Evolutionary conservation across 257 asterid genomes (phyloP).

Genomic region (Cordia subcordata): DNA sequence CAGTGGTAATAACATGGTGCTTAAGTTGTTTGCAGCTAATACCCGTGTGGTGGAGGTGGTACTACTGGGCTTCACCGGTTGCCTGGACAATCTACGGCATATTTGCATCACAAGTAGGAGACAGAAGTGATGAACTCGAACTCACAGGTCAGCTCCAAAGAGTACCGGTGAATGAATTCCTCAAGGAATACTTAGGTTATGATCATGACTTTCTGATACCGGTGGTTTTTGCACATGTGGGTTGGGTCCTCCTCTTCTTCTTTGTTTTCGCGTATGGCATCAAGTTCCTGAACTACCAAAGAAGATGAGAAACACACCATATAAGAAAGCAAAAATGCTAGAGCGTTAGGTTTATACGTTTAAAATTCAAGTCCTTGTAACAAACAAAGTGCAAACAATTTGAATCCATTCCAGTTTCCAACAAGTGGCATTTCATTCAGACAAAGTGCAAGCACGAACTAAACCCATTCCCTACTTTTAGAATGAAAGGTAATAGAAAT

Average conservation of each 20-base stretch:
- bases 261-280: constrained; percentile 59
- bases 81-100: constrained; percentile 27
- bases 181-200: constrained; percentile 43
- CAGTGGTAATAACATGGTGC: too few relatives aligned
- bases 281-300: constrained; percentile 62
- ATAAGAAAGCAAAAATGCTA: too few relatives aligned
- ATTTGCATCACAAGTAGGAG: constrained; percentile 18
- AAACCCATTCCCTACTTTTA: too few relatives aligned
- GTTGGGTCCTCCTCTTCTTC: constrained; percentile 60
- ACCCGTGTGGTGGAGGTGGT: constrained; percentile 86
- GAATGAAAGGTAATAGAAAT: too few relatives aligned
- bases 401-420: too few relatives aligned
- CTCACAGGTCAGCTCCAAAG: not conserved
- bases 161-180: constrained; percentile 42
- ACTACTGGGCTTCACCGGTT: constrained; percentile 65
- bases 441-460: too few relatives aligned
- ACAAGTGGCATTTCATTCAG: too few relatives aligned
- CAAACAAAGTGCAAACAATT: too few relatives aligned
- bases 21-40: constrained; percentile 32
- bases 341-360: too few relatives aligned
- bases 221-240: constrained; percentile 63
- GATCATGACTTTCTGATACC: constrained; percentile 54
- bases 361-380: too few relatives aligned
- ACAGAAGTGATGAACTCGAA: not conserved
- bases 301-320: constrained; percentile 28